Percentiles rank a stretch among this genome's conserved stretches.
These are phyloP conservation scores for Leptographium radiaticola DNA, from an alignment of 2,329 filamentous ascomycete genomes.

Conservation along the genomic window DNA sequence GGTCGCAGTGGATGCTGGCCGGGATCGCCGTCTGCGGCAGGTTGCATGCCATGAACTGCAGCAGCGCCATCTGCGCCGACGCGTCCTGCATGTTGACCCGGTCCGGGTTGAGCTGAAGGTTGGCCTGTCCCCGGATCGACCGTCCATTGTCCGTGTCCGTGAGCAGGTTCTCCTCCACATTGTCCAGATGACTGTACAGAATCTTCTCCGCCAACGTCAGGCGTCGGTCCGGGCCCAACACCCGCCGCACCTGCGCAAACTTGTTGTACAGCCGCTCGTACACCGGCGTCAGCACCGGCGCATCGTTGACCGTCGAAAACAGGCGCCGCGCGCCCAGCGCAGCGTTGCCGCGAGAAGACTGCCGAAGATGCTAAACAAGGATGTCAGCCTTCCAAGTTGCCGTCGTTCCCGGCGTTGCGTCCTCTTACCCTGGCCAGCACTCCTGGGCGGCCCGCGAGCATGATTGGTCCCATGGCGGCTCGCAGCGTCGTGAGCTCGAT, in stretches of 20 bases:
- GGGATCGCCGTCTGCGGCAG: slow-evolving; percentile 82
- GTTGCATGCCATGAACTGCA: slow-evolving; percentile 98
- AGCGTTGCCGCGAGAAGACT: slow-evolving; percentile 17
- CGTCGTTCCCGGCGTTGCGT: neutral
- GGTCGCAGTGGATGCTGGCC: slow-evolving; percentile 96
- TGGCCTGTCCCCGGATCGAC: slow-evolving; percentile 74
- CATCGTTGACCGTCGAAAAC: slow-evolving; percentile 24
- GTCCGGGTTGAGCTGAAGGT: slow-evolving; percentile 93
- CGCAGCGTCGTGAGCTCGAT: neutral
- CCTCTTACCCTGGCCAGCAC: slow-evolving; percentile 30
- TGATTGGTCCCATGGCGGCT: slow-evolving; percentile 33
- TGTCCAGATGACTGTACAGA: slow-evolving; percentile 87
- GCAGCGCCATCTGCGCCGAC: slow-evolving; percentile 91
- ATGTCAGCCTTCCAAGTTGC: too few relatives aligned
- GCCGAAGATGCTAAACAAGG: slow-evolving; percentile 22
- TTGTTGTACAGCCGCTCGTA: slow-evolving; percentile 72
- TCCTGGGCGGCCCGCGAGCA: slow-evolving; percentile 34
- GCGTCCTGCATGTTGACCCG: slow-evolving; percentile 99
- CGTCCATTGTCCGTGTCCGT: slow-evolving; percentile 71
- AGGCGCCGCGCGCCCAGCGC: slow-evolving; percentile 16
- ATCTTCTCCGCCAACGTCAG: slow-evolving; percentile 97
- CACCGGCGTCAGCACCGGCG: slow-evolving; percentile 45
- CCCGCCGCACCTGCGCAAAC: slow-evolving; percentile 59
- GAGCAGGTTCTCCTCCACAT: slow-evolving; percentile 76
- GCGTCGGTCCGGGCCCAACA: slow-evolving; percentile 47